Base-by-base conservation (phyloP, 2,329 filamentous ascomycete species). In the Epichloe amarillans region DNA sequence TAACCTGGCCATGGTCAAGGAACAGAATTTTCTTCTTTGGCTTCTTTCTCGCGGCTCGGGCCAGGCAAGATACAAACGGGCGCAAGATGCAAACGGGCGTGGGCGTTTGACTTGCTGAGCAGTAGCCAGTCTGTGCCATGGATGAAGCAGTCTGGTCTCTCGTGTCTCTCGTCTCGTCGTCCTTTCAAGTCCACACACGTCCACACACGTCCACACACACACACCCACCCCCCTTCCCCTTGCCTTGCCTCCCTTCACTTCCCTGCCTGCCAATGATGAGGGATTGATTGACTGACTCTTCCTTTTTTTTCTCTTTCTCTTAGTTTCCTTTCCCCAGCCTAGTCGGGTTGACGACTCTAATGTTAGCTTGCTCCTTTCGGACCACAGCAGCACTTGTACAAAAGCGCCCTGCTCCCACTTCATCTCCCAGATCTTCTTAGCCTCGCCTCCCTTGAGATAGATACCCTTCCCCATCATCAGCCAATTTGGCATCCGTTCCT, bases 381-480 rank as follows among this genome's bases (percentile, higher is more conserved):
- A 36, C 40, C 39, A 44, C 26, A 30, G 41, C 41, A 46, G 35
- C 44, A 45, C 35, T 43, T 47, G 47, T 57, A 57, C 55, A 57
- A 55, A 57, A 57, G 55, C 55, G 52, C 50, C 46, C 50, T 50
- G 51, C 54, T 55, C 52, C 52, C 53, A 19, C 53, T 48, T 46
- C 51, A 44, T 50, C 40, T 47, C 52, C 47, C 46, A 1, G 7
- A 46, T 21, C 6, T 12, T n/a, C 30, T 35, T 46, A 39, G 46
- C 37, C 35, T 46, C 46, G 35, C 46, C 48, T 52, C 53, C 49
- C 51, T 51, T 54, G 51, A 42, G 47, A 17, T 50, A 42, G 47
- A 17, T 50, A 30, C n/a, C 33, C 33, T 40, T 37, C 36, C 47
- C 36, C 50, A 52, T 55, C 46, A 39, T 44, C 47, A 38, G 52